Evolutionary conservation across 306 rosid genomes (phyloP).

Genomic region (Cercis canadensis): DNA sequence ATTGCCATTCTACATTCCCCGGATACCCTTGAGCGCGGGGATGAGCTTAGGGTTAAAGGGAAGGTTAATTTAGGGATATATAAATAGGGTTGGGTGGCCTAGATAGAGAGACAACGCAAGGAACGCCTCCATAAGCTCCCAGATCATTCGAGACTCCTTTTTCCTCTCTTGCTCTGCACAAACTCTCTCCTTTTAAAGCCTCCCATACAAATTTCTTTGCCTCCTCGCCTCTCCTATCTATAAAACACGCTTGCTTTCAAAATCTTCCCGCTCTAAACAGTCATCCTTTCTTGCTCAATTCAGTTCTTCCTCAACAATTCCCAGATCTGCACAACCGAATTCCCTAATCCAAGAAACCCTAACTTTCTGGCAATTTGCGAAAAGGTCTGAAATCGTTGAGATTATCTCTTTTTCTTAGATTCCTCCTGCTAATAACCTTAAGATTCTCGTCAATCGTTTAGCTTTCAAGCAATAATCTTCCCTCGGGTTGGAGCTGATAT

Average conservation of each 20-base stretch:
- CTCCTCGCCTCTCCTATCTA: conserved; percentile 40
- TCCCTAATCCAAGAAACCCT: conserved; percentile 24
- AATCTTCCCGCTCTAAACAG: conserved; percentile 60
- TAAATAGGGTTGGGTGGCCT: neutral
- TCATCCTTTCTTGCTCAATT: neutral
- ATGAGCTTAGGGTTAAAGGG: neutral
- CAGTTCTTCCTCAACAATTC: neutral
- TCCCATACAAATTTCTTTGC: conserved; percentile 30
- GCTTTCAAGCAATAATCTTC: neutral
- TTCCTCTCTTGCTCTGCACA: conserved; percentile 22
- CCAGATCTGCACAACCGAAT: neutral
- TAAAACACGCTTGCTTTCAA: conserved; percentile 54
- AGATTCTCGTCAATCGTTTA: neutral
- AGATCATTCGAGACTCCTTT: conserved; percentile 24
- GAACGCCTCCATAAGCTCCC: conserved; percentile 1
- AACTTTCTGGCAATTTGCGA: neutral
- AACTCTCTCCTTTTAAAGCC: conserved; percentile 40
- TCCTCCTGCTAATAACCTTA: no score
- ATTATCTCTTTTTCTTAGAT: no score
- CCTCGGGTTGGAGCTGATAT: neutral
- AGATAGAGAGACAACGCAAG: neutral
- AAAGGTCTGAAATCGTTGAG: conserved; percentile 39
- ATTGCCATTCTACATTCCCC: conserved; percentile 4
- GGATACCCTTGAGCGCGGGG: neutral
- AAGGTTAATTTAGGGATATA: conserved; percentile 33